A percentile compares a stretch with the other conserved stretches of the same genome.
Evolutionary conservation across 192 early-diverging fungal genomes (phyloP).

Genomic region (Entomortierella beljakovae): DNA sequence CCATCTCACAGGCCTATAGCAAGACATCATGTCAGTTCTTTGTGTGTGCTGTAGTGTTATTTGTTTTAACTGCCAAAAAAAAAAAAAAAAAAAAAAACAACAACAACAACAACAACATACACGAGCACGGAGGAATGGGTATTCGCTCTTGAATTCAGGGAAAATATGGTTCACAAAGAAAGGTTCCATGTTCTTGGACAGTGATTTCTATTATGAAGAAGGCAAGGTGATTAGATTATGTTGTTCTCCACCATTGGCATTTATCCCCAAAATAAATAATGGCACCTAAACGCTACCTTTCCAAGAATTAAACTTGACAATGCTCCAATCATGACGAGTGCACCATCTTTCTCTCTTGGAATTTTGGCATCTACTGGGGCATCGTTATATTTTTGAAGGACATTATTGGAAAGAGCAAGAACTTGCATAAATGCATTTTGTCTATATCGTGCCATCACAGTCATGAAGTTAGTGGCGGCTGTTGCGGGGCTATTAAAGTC

Average conservation of each 20-base stretch:
- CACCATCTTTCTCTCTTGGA: constrained; percentile 89
- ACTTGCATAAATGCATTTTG: constrained; percentile 86
- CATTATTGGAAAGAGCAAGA: constrained; percentile 80
- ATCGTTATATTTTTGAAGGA: constrained; percentile 77
- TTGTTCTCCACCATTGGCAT: background rate
- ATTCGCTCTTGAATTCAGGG: constrained; percentile 89
- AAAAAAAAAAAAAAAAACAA: background rate
- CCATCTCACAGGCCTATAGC: constrained; percentile 61
- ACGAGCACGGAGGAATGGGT: constrained; percentile 85
- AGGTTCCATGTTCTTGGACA: constrained; percentile 80
- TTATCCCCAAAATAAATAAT: too few species aligned
- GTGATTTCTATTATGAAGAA: constrained; percentile 62
- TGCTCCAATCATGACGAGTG: constrained; percentile 86
- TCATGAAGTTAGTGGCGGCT: constrained; percentile 82
- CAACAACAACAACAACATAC: constrained; percentile 54
- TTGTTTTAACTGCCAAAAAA: too few species aligned
- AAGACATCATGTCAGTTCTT: background rate
- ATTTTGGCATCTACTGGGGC: constrained; percentile 75
- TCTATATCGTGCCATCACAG: constrained; percentile 81
- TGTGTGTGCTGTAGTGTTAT: background rate
- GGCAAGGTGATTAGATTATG: background rate
- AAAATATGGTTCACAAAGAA: constrained; percentile 90
- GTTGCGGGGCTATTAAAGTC: constrained; percentile 83
- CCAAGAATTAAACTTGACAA: constrained; percentile 77
- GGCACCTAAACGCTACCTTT: too few species aligned